phyloP scores from a whole-genome alignment of 176 grass and related monocot genomes.

The Alloteropsis semialata region DNA sequence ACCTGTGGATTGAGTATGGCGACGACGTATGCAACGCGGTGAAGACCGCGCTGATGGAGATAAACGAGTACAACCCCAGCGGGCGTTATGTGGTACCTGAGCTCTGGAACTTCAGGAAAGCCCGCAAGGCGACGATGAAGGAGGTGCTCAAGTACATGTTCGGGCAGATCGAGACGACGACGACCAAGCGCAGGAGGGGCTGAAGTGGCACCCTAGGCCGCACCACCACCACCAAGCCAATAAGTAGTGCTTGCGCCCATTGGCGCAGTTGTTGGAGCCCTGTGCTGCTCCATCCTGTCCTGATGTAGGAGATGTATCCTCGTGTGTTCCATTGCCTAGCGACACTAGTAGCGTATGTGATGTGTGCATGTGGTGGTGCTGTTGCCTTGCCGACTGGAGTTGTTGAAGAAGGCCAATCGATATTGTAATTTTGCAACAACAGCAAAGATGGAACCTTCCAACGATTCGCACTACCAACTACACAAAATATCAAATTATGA shows the following conservation, averaged over 20 bases:
- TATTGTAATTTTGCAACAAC: not conserved
- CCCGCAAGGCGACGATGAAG: slow-evolving; percentile 66
- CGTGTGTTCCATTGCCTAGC: not conserved
- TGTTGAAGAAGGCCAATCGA: no score
- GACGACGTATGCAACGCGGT: slow-evolving; percentile 84
- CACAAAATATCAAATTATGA: not conserved
- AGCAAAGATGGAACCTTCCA: not conserved
- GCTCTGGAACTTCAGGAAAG: slow-evolving; percentile 78
- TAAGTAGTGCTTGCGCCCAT: not conserved
- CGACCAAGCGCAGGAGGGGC: slow-evolving; percentile 29
- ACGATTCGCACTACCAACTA: not conserved
- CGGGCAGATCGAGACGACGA: slow-evolving; percentile 44
- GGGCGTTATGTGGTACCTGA: slow-evolving; percentile 61
- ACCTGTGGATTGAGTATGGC: slow-evolving; percentile 63
- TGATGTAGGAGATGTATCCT: not conserved
- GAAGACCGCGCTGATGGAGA: slow-evolving; percentile 61
- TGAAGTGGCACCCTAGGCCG: not conserved
- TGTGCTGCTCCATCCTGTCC: not conserved
- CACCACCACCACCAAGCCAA: not conserved
- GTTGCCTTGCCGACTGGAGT: not conserved
- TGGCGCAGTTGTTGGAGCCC: not conserved
- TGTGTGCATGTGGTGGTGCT: not conserved
- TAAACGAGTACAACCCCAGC: slow-evolving; percentile 84
- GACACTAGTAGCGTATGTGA: not conserved
- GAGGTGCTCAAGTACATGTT: slow-evolving; percentile 72